Evolutionary conservation across 2,329 filamentous ascomycete species (phyloP).

Genomic region (Xylariaceae sp.): DNA sequence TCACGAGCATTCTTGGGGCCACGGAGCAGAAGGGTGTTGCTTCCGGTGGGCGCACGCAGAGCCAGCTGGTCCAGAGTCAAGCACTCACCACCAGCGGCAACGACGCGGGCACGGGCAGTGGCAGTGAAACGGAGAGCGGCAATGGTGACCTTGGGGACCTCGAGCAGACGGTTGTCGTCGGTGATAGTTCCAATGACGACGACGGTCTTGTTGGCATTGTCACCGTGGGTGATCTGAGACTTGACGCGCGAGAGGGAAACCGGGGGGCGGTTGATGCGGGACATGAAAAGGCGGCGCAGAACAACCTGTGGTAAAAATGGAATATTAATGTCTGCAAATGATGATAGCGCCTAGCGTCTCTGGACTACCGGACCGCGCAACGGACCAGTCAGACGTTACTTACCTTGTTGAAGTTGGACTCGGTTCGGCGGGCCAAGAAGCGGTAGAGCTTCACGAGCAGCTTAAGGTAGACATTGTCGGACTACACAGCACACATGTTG

Average conservation of each 20-base stretch:
- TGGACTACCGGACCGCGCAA: not conserved
- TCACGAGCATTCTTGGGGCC: constrained; percentile 98
- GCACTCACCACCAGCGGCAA: constrained; percentile 89
- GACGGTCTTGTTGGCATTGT: constrained; percentile 72
- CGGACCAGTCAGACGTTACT: not conserved
- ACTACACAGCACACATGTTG: constrained; percentile 40
- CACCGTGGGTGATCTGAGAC: constrained; percentile 61
- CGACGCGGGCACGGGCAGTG: constrained; percentile 88
- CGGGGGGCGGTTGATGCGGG: constrained; percentile 94
- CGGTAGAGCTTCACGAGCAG: constrained; percentile 97
- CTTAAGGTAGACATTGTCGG: constrained; percentile 96
- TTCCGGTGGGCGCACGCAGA: constrained; percentile 87
- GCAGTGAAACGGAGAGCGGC: constrained; percentile 96
- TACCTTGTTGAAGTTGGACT: constrained; percentile 92
- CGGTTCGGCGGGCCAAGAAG: constrained; percentile 93
- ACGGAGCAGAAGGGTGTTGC: constrained; percentile 94
- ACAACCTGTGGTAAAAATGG: constrained; percentile 51
- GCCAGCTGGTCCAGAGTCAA: constrained; percentile 97
- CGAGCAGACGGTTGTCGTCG: constrained; percentile 91
- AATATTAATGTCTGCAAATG: not conserved
- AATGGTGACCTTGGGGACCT: constrained; percentile 86
- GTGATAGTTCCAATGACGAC: constrained; percentile 94
- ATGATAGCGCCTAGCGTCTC: not conserved
- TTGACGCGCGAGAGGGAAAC: constrained; percentile 91
- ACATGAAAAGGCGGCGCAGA: constrained; percentile 96